Percentiles rank a stretch among this genome's conserved stretches.
Evolutionary conservation across 805 yeast genomes (phyloP).

Genomic region (Ogataea dorogensis): DNA sequence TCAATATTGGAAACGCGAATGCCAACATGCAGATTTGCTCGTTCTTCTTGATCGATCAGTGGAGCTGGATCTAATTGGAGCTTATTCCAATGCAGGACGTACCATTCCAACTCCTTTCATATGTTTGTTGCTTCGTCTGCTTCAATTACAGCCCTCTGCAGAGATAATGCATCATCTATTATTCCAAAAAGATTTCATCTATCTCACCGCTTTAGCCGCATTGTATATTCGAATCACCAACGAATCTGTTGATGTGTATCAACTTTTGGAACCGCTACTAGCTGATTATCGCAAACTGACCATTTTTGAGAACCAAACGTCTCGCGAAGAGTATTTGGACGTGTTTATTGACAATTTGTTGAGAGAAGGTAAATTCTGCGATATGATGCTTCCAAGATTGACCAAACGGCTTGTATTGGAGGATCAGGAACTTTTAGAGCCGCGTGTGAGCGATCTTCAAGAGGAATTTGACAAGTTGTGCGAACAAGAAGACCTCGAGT

Average conservation of each 20-base stretch:
- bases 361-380: conserved; percentile 60
- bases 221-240: conserved; percentile 56
- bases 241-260: conserved; percentile 46
- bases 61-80: conserved; percentile 49
- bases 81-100: conserved; percentile 34
- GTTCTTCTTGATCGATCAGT: conserved; percentile 46
- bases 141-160: conserved; percentile 69
- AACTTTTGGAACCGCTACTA: conserved; percentile 51
- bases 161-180: conserved; percentile 57
- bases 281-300: conserved; percentile 72
- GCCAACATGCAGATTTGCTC: conserved; percentile 44
- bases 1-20: conserved; percentile 55
- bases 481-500: conserved; percentile 18
- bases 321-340: conserved; percentile 59
- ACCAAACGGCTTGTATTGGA: conserved; percentile 40
- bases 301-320: conserved; percentile 38
- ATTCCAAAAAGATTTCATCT: conserved; percentile 70
- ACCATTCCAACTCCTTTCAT: conserved; percentile 69
- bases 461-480: conserved; percentile 32
- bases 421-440: conserved; percentile 40
- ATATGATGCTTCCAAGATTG: conserved; percentile 69
- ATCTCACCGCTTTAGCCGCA: conserved; percentile 66
- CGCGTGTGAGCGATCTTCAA: conserved; percentile 38
- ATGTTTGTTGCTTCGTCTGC: conserved; percentile 71
- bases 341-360: conserved; percentile 67